Conservation (phyloP, 768 basidiomycete genomes). For the Pleurotus platypus region DNA sequence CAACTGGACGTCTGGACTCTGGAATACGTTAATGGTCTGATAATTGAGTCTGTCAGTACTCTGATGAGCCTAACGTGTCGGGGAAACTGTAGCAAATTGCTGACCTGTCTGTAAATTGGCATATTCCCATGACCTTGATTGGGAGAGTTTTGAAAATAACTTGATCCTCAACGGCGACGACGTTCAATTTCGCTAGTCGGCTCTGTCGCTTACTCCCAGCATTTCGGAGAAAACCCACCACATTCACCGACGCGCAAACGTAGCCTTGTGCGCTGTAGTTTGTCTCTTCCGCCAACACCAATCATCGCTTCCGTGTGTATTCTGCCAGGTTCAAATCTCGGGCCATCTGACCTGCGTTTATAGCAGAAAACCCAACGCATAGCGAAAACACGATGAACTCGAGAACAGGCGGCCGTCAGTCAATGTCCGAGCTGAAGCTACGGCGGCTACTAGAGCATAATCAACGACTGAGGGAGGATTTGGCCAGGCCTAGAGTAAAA, state of each 20-base stretch:
- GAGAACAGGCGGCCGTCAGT: constrained; percentile 68
- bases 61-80: too few relatives aligned
- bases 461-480: constrained; percentile 83
- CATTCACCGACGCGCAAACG: too few relatives aligned
- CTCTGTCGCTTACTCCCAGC: not conserved
- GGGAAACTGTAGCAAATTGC: too few relatives aligned
- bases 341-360: too few relatives aligned
- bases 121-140: constrained; percentile 3
- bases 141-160: not conserved
- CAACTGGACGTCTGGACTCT: too few relatives aligned
- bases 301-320: too few relatives aligned
- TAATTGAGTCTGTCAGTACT: too few relatives aligned
- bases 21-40: too few relatives aligned
- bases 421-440: constrained; percentile 97
- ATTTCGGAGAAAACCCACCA: too few relatives aligned
- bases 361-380: not conserved
- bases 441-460: constrained; percentile 92
- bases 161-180: constrained; percentile 9
- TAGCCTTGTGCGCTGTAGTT: too few relatives aligned
- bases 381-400: constrained; percentile 43
- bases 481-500: constrained; percentile 80
- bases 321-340: too few relatives aligned
- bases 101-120: not conserved
- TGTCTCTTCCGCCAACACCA: too few relatives aligned
- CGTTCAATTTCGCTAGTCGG: not conserved